Conservation (phyloP, 2,329 filamentous ascomycete genomes). For the Fusarium sp. region DNA sequence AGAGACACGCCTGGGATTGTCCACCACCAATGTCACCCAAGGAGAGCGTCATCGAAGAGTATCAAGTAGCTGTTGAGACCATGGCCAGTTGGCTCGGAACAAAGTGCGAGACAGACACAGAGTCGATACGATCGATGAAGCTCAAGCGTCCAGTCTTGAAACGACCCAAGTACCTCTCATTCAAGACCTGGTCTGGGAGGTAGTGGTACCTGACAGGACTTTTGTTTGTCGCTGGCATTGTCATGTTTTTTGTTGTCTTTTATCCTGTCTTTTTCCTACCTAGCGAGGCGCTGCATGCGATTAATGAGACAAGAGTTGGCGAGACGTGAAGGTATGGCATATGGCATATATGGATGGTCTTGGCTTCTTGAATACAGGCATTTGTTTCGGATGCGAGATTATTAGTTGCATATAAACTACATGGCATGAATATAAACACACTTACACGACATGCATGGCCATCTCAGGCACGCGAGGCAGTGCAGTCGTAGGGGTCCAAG, state of each 20-base stretch:
- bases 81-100: constrained; percentile 55
- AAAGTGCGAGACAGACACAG: constrained; percentile 49
- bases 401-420: constrained; percentile 4
- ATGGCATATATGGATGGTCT: not conserved
- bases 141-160: constrained; percentile 46
- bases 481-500: not conserved
- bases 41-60: constrained; percentile 56
- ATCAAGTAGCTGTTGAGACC: constrained; percentile 53
- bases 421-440: constrained; percentile 23
- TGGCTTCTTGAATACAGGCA: constrained; percentile 5
- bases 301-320: constrained; percentile 16
- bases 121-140: constrained; percentile 49
- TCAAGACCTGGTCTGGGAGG: constrained; percentile 47
- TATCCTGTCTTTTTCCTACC: constrained; percentile 8
- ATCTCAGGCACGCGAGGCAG: constrained; percentile 8
- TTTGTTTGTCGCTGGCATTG: not conserved
- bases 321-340: not conserved
- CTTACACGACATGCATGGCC: not conserved
- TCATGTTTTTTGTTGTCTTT: not conserved
- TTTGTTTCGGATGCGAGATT: constrained; percentile 1
- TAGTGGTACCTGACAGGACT: constrained; percentile 30
- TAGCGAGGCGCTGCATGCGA: constrained; percentile 30
- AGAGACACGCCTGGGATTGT: constrained; percentile 61
- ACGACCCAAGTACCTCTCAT: constrained; percentile 46
- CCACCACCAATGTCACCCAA: constrained; percentile 56